Conservation (phyloP, 2,329 filamentous ascomycete genomes). For the Aspergillus clavatus region DNA sequence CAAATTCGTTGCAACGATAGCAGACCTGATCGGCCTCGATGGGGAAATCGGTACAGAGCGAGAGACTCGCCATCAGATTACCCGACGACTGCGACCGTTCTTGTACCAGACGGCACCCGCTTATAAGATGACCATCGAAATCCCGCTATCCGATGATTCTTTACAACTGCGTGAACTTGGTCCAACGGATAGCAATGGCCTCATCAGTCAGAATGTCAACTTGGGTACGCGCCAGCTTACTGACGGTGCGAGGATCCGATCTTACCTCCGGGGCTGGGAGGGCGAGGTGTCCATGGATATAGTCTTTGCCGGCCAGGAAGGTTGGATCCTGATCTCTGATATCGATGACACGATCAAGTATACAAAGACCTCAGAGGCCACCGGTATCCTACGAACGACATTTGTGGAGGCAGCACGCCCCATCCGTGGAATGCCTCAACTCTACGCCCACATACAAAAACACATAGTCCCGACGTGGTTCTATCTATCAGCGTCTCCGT, state of each 20-base stretch:
- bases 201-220: conserved; percentile 60
- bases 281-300: conserved; percentile 61
- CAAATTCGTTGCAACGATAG: conserved; percentile 65
- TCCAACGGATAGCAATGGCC: conserved; percentile 66
- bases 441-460: conserved; percentile 64
- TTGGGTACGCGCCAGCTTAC: conserved; percentile 44
- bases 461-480: conserved; percentile 70
- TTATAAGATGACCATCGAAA: conserved; percentile 60
- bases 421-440: conserved; percentile 74
- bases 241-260: conserved; percentile 47
- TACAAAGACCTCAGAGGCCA: conserved; percentile 73
- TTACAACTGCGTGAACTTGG: conserved; percentile 53
- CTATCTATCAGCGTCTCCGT: conserved; percentile 89
- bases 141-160: conserved; percentile 49
- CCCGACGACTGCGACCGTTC: conserved; percentile 58
- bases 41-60: conserved; percentile 45
- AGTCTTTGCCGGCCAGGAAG: conserved; percentile 67
- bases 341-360: conserved; percentile 95
- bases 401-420: conserved; percentile 71
- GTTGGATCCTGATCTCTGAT: conserved; percentile 84
- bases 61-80: conserved; percentile 61
- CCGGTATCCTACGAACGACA: conserved; percentile 76
- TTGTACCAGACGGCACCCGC: conserved; percentile 69
- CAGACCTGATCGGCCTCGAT: conserved; percentile 63
- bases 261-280: conserved; percentile 24